These are phyloP conservation scores for Penicillium silybi DNA, from an alignment of 495 filamentous ascomycete genomes.

Conservation along the genomic window DNA sequence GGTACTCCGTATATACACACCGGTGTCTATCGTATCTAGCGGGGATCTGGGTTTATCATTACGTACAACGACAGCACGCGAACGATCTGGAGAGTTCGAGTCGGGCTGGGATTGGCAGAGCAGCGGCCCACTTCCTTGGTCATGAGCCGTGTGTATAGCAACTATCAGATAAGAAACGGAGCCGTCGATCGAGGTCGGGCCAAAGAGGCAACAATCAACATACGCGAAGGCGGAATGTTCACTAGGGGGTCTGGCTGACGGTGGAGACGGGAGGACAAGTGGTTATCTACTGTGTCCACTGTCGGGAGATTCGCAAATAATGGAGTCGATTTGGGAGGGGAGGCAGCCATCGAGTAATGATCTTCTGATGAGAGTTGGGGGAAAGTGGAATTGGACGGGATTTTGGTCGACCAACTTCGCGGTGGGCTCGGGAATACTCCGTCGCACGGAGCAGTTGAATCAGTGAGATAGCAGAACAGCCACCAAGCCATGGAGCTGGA, in stretches of 20 bases:
- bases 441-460: background rate
- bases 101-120: background rate
- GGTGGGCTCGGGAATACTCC: constrained; percentile 6
- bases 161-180: constrained; percentile 20
- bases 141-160: constrained; percentile 7
- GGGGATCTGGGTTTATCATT: constrained; percentile 1
- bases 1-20: too few relatives aligned
- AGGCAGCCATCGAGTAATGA: constrained; percentile 6
- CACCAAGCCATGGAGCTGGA: background rate
- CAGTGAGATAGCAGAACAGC: background rate
- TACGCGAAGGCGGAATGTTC: background rate
- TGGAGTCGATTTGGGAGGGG: background rate
- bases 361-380: background rate
- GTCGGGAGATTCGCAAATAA: constrained; percentile 15
- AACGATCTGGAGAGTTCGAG: background rate
- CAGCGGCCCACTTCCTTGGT: constrained; percentile 16
- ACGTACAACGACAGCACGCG: constrained; percentile 3
- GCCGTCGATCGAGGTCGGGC: constrained; percentile 17
- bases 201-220: background rate
- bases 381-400: background rate
- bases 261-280: background rate
- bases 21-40: background rate
- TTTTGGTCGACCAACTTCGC: background rate
- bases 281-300: background rate
- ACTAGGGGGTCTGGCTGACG: background rate